Base-by-base conservation (phyloP, 257 asterid genomes). In the Capsicum chinense region DNA sequence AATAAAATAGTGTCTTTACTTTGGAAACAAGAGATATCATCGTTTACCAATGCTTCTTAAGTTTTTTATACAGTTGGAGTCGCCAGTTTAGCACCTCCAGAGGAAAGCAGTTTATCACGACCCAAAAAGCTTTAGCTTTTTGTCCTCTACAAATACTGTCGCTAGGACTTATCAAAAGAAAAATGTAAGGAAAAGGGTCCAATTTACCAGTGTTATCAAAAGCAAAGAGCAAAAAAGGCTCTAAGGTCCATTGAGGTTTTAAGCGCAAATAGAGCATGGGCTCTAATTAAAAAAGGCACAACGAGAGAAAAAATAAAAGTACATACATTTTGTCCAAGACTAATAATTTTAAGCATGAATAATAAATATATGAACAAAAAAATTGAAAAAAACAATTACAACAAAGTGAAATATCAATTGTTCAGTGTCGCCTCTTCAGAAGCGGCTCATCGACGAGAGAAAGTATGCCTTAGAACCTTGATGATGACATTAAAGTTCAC, bases 1-100 rank as follows among this genome's bases (percentile, higher is more conserved):
- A 5, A 63, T 21, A 6, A 56, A 15, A 6, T 14, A 15, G 14
- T 5, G 14, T 26, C 17, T 26, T 64, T 64, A 33, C 80, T 12
- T 19, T 54, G 80, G 80, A 21, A 50, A 50, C 12, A 50, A 74
- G 81, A 74, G 44, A 13, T 12, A 74, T 74, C 60, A 74, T 74
- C 47, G 10, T 19, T 50, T 74, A 74, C 14, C 44, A 73, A 73
- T 73, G 80, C 62, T 74, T 74, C 81, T 50, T 3, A 74, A 50
- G 44, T 52, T 19, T 48, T 48, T 73, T 54, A 71, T 11, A 21
- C 44, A 48, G 80, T 48, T 73, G 42, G 60, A 48, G 56, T 73
- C 48, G 42, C 80, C 59, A 73, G 47, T 14, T 66, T 33, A 6
- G 73, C 70, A 64, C 70, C 39, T 64, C 70, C 44, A 6, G 11